A percentile compares a stretch with the other conserved stretches of the same genome.
Conservation (phyloP, 208 protist genomes). For the Tritrichomonas musculus region DNA sequence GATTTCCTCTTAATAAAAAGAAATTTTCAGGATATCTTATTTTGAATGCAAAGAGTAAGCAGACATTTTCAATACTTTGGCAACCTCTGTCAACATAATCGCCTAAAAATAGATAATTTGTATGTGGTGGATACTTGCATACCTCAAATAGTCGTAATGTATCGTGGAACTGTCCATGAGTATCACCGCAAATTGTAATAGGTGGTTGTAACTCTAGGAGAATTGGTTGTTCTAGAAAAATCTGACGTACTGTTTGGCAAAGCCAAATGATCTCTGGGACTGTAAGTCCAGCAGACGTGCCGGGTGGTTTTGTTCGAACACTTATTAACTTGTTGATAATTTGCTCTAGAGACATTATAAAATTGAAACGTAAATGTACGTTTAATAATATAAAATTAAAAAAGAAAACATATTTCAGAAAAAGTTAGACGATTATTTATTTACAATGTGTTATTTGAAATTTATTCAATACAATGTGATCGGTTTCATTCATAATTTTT, state of each 20-base stretch:
- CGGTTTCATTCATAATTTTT: no score
- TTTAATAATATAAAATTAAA: no score
- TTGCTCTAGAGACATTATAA: neutral
- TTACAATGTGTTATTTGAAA: no score
- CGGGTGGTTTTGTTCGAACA: neutral
- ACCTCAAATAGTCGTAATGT: neutral
- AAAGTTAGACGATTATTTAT: no score
- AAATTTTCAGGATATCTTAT: conserved; percentile 30
- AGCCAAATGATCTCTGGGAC: neutral
- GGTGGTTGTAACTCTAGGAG: conserved; percentile 30
- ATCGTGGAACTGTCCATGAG: conserved; percentile 34
- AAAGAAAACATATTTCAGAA: no score
- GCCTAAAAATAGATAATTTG: conserved; percentile 34
- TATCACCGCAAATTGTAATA: conserved; percentile 30
- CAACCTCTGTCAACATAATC: conserved; percentile 37
- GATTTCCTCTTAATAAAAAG: conserved; percentile 47
- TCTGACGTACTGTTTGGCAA: neutral
- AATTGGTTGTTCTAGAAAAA: conserved; percentile 35
- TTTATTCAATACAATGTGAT: no score
- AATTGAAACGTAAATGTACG: neutral
- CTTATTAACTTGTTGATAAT: neutral
- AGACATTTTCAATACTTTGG: conserved; percentile 22
- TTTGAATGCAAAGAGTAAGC: conserved; percentile 23
- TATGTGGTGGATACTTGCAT: conserved; percentile 14
- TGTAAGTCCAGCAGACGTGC: neutral